Percentiles rank a stretch among this genome's conserved stretches.
These are phyloP conservation scores for Corchorus capsularis DNA, from an alignment of 345 rosid species.

Conservation along the genomic window DNA sequence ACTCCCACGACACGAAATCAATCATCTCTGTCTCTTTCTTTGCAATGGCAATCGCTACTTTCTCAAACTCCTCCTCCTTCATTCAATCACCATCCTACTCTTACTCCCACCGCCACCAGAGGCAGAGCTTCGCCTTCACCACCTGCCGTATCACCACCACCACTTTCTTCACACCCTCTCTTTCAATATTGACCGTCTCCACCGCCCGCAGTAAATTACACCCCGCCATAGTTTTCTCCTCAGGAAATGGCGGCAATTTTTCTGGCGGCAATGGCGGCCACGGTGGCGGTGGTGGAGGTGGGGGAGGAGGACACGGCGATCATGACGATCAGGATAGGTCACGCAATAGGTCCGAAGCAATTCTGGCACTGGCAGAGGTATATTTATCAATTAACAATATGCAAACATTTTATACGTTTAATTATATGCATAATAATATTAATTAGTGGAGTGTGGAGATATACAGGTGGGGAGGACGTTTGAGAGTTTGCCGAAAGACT, in stretches of 20 bases:
- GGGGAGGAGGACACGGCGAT: slow-evolving; percentile 21
- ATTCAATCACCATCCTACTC: slow-evolving; percentile 15
- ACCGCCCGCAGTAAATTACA: slow-evolving; percentile 9
- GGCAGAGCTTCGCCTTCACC: slow-evolving; percentile 15
- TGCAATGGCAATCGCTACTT: slow-evolving; percentile 39
- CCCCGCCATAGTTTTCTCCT: slow-evolving; percentile 25
- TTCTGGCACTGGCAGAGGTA: slow-evolving; percentile 52
- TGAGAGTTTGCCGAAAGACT: slow-evolving; percentile 61
- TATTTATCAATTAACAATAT: background rate
- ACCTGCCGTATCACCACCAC: slow-evolving; percentile 18
- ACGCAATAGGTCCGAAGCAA: slow-evolving; percentile 47
- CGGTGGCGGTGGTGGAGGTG: slow-evolving; percentile 5
- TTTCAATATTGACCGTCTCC: background rate
- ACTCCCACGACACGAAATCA: background rate
- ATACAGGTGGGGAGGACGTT: slow-evolving; percentile 47
- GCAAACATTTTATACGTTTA: too few species aligned
- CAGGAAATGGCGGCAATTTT: slow-evolving; percentile 37
- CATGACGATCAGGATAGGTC: slow-evolving; percentile 34
- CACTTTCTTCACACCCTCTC: slow-evolving; percentile 21
- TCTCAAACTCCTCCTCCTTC: slow-evolving; percentile 32
- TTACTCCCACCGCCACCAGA: slow-evolving; percentile 21
- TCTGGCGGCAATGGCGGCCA: slow-evolving; percentile 27
- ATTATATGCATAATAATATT: background rate
- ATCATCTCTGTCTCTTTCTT: background rate
- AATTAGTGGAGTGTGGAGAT: slow-evolving; percentile 2